These are phyloP conservation scores for Kwoniella shandongensis DNA, from an alignment of 768 basidiomycete species.

Conservation along the genomic window DNA sequence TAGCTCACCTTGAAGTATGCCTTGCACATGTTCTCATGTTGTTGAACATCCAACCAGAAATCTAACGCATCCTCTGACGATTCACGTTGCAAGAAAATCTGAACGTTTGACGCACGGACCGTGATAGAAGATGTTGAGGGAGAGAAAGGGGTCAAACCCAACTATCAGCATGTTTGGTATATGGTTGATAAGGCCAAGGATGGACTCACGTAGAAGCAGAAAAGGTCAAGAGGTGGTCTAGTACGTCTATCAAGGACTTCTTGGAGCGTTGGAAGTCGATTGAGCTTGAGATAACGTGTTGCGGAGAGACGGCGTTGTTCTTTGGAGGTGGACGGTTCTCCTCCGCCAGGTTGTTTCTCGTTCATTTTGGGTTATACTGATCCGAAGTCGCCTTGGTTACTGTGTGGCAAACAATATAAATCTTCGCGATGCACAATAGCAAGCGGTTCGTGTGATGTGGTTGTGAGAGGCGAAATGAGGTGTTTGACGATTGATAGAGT, in stretches of 20 bases:
- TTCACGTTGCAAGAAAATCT: constrained; percentile 95
- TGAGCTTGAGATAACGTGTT: constrained; percentile 43
- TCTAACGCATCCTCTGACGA: constrained; percentile 94
- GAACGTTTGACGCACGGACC: constrained; percentile 5
- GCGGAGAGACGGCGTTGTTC: constrained; percentile 34
- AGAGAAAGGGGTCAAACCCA: background rate
- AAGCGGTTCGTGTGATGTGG: no score
- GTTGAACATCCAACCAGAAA: constrained; percentile 98
- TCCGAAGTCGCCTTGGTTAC: no score
- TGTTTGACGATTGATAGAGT: background rate
- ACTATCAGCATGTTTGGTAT: constrained; percentile 6
- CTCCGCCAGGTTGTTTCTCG: constrained; percentile 27
- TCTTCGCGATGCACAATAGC: no score
- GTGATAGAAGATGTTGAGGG: background rate
- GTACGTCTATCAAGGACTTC: constrained; percentile 90
- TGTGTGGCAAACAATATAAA: no score
- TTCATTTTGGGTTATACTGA: constrained; percentile 22
- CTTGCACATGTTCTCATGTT: constrained; percentile 97
- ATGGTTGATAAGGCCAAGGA: background rate
- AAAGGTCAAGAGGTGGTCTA: constrained; percentile 91
- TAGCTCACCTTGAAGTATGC: constrained; percentile 81
- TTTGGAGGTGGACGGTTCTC: constrained; percentile 18
- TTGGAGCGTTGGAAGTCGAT: constrained; percentile 54
- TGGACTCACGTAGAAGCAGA: constrained; percentile 88
- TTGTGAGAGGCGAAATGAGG: background rate